These are phyloP conservation scores for Aspergillus intermedius DNA, from an alignment of 2,329 filamentous ascomycete species.

Conservation along the genomic window DNA sequence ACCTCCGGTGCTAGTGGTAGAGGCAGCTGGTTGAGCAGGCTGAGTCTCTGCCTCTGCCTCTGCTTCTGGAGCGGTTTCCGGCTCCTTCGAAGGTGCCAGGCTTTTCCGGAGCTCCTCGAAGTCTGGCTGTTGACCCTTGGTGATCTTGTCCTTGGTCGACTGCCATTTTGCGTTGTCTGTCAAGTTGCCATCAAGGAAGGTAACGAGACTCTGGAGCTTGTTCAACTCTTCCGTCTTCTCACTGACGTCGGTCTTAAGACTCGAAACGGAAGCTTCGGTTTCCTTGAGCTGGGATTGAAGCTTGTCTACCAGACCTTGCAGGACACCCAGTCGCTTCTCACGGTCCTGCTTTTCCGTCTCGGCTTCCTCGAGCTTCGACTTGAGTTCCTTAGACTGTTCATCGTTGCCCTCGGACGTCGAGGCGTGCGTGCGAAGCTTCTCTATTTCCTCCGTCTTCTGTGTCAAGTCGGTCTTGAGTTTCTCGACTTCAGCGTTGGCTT, in stretches of 20 bases:
- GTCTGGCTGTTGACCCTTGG: constrained; percentile 26
- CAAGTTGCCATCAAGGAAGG: constrained; percentile 36
- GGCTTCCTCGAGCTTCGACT: constrained; percentile 27
- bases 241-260: constrained; percentile 38
- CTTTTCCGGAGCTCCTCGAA: constrained; percentile 31
- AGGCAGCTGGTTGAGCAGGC: constrained; percentile 8
- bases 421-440: constrained; percentile 26
- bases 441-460: constrained; percentile 36
- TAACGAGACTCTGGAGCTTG: constrained; percentile 28
- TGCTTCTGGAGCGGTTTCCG: constrained; percentile 16
- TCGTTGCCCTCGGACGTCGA: constrained; percentile 13
- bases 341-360: constrained; percentile 33
- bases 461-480: constrained; percentile 33
- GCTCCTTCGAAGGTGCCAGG: constrained; percentile 18
- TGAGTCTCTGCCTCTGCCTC: constrained; percentile 16
- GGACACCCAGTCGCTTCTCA: constrained; percentile 49
- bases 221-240: constrained; percentile 32
- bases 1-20: constrained; percentile 24
- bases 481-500: constrained; percentile 23
- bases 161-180: constrained; percentile 31
- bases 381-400: constrained; percentile 19
- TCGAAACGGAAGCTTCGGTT: constrained; percentile 45
- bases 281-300: constrained; percentile 49
- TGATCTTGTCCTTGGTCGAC: constrained; percentile 26
- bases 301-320: constrained; percentile 51